Evolutionary conservation across 495 filamentous ascomycete genomes (phyloP), one percentile per base, ranked within the genome.

Genomic region (Friedmanniomyces endolithicus): DNA sequence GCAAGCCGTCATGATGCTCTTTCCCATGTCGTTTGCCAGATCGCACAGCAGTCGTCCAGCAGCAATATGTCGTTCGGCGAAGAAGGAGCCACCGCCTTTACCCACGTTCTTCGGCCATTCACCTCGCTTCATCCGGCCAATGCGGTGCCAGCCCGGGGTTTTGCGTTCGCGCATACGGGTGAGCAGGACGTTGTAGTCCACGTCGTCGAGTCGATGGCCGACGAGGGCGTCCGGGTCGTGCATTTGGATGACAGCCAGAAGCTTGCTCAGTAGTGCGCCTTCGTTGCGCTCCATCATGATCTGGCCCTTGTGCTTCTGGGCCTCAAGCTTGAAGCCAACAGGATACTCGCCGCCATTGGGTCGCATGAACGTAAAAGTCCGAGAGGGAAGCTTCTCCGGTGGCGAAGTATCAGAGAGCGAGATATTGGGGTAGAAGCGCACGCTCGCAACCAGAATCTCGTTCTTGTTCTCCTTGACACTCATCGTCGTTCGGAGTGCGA

Each of bases 381-480:
- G 87, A 62, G 82, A 95, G 25, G 88, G 86, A 16, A 98, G 75
- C 53, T 85, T 86, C 58, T 96, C 89, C 17, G 90, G 80, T 0
- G 87, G 79, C 0, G 88, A 94, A 0, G 89, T 92, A 64, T 98
- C 89, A 22, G 78, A 85, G 33, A 97, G 74, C 31, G 83, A 86
- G 23, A 98, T 76, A 63, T 95, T 87, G 57, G 94, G 85, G 59
- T 98, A 98, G 20, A 97, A 81, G 62, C 94, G 79, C 39, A 88
- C 87, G 71, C 86, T 95, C 34, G 88, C 85, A 47, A 90, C 75
- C 17, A 98, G 71, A 49, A 98, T 92, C 68, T 98, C 92, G 61
- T 95, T 89, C 70, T 90, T 97, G 69, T 97, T 98, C 54, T 87
- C 88, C 64, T 90, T 95, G 37, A 80, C 77, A 64, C 96, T 96